Evolutionary conservation across 2,329 filamentous ascomycete species (phyloP).

Genomic region (Xylariomycetidae sp.): DNA sequence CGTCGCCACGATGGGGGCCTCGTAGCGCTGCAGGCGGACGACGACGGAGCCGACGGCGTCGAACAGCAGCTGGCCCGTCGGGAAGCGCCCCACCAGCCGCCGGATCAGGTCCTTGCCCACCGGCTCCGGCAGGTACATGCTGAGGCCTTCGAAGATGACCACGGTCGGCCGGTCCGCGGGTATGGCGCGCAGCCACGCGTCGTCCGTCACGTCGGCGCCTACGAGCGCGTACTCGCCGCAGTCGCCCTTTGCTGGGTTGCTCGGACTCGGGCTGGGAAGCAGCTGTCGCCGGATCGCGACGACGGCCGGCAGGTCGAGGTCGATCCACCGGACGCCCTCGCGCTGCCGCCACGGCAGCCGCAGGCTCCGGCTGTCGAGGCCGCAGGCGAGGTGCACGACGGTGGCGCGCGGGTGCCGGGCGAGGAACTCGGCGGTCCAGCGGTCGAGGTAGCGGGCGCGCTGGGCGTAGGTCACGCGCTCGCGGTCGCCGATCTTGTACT

Average conservation of each 20-base stretch:
- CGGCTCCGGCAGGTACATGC: constrained; percentile 17
- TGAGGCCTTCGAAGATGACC: constrained; percentile 23
- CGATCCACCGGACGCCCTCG: constrained; percentile 19
- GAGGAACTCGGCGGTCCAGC: constrained; percentile 14
- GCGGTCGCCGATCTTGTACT: not conserved
- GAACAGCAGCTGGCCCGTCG: constrained; percentile 11
- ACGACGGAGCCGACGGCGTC: constrained; percentile 8
- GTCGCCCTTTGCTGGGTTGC: no score
- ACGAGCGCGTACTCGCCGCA: constrained; percentile 19
- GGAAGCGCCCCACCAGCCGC: constrained; percentile 14
- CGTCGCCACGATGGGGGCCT: constrained; percentile 1
- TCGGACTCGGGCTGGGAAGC: constrained; percentile 8
- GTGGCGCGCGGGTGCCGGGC: constrained; percentile 11
- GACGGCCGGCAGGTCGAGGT: constrained; percentile 24
- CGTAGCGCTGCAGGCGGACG: constrained; percentile 3
- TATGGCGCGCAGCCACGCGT: constrained; percentile 17
- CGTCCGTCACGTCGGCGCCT: constrained; percentile 13
- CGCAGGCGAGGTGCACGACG: constrained; percentile 20
- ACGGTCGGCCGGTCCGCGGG: constrained; percentile 20
- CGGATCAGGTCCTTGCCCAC: constrained; percentile 11
- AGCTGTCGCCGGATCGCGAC: constrained; percentile 18
- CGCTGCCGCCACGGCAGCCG: constrained; percentile 7
- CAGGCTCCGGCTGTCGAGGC: constrained; percentile 16
- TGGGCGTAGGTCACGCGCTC: constrained; percentile 1
- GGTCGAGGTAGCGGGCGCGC: constrained; percentile 10